Conservation (phyloP, 2,329 filamentous ascomycete species). For the Fusarium heterosporum region DNA sequence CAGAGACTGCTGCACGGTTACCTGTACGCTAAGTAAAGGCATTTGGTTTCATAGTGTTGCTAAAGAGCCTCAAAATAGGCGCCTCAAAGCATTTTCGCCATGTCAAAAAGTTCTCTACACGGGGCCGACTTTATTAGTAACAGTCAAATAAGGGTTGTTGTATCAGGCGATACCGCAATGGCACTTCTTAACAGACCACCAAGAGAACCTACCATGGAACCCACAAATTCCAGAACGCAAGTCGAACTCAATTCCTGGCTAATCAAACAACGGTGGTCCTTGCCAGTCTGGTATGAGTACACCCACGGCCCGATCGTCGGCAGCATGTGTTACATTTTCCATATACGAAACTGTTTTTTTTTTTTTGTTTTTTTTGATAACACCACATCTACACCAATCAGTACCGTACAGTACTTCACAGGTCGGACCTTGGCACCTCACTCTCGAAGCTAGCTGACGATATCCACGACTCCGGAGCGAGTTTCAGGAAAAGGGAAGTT, state of each 20-base stretch:
- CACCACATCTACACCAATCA: constrained; percentile 29
- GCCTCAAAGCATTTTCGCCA: neutral
- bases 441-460: constrained; percentile 25
- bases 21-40: constrained; percentile 11
- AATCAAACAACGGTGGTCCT: constrained; percentile 25
- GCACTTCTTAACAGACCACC: constrained; percentile 34
- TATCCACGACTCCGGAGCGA: constrained; percentile 36
- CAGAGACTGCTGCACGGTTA: constrained; percentile 26
- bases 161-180: constrained; percentile 33
- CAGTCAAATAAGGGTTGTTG: constrained; percentile 17
- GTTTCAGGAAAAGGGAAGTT: constrained; percentile 41
- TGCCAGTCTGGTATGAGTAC: constrained; percentile 30
- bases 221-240: constrained; percentile 42
- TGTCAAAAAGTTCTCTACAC: neutral
- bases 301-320: constrained; percentile 38
- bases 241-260: constrained; percentile 29
- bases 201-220: constrained; percentile 19
- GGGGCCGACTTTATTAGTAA: constrained; percentile 21
- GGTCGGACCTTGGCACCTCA: constrained; percentile 16
- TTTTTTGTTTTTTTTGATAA: constrained; percentile 34
- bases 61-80: neutral
- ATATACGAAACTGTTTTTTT: constrained; percentile 21
- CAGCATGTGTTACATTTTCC: constrained; percentile 17
- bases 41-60: constrained; percentile 11
- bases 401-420: neutral